phyloP scores from a whole-genome alignment of 2,329 filamentous ascomycete species.

The Pseudocercospora macadamiae region DNA sequence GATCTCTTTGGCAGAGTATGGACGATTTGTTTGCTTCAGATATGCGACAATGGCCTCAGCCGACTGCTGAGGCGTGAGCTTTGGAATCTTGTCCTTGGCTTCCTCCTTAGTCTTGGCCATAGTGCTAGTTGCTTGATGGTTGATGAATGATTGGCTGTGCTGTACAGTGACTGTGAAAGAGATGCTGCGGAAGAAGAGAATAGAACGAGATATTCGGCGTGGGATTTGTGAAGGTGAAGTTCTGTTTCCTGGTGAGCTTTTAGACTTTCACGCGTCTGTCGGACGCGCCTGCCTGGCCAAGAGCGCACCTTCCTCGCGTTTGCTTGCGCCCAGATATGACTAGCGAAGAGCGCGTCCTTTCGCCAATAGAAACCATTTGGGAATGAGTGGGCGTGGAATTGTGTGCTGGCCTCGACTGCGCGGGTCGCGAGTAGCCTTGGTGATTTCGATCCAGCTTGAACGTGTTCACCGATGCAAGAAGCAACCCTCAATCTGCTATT shows the following conservation, averaged over 20 bases:
- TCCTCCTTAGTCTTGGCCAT: slow-evolving; percentile 40
- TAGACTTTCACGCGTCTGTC: slow-evolving; percentile 5
- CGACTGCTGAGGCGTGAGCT: slow-evolving; percentile 36
- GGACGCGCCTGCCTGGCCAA: background rate
- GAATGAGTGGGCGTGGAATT: too few species aligned
- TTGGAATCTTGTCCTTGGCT: slow-evolving; percentile 31
- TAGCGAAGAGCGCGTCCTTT: too few species aligned
- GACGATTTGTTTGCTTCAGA: slow-evolving; percentile 37
- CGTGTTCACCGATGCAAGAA: too few species aligned
- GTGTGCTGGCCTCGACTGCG: too few species aligned
- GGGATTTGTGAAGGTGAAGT: background rate
- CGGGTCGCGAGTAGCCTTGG: too few species aligned
- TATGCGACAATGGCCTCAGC: slow-evolving; percentile 36
- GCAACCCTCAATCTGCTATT: too few species aligned
- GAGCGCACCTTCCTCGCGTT: background rate
- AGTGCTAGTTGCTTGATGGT: slow-evolving; percentile 4
- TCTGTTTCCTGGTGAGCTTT: background rate
- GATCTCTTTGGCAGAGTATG: slow-evolving; percentile 41
- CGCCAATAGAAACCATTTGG: too few species aligned
- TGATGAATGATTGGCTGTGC: too few species aligned
- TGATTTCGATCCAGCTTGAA: too few species aligned
- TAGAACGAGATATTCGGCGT: background rate
- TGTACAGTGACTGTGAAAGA: too few species aligned
- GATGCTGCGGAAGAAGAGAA: background rate
- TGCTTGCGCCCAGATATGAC: too few species aligned